Evolutionary conservation across 306 rosid species (phyloP).

Genomic region (Parietaria judaica): DNA sequence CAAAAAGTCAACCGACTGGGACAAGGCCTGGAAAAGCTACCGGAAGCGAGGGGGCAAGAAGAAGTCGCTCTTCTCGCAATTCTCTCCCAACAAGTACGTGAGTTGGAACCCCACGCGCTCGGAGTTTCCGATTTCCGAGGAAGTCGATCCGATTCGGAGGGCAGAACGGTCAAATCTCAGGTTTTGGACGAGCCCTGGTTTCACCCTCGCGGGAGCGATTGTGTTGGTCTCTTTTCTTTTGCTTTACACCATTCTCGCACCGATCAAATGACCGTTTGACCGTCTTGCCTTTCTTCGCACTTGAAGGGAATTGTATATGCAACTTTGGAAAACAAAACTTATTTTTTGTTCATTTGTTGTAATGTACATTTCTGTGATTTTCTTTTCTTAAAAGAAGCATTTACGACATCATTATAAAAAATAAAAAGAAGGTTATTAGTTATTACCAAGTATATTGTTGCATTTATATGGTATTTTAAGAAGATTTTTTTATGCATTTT

Average conservation of each 20-base stretch:
- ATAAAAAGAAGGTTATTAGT: too few species aligned
- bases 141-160: constrained; percentile 84
- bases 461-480: too few species aligned
- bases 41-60: constrained; percentile 61
- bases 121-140: constrained; percentile 68
- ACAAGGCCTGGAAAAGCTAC: constrained; percentile 83
- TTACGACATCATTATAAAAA: too few species aligned
- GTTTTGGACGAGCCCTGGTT: constrained; percentile 84
- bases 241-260: constrained; percentile 78
- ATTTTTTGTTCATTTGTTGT: constrained; percentile 21
- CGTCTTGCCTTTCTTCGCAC: background rate
- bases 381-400: too few species aligned
- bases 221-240: constrained; percentile 61
- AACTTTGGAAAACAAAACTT: constrained; percentile 21
- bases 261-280: constrained; percentile 40
- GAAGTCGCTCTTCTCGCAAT: constrained; percentile 42
- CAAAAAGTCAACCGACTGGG: constrained; percentile 79
- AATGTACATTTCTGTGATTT: background rate
- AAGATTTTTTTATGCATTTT: too few species aligned
- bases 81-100: constrained; percentile 79
- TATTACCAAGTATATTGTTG: too few species aligned
- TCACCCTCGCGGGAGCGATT: constrained; percentile 70
- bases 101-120: constrained; percentile 79
- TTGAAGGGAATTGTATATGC: constrained; percentile 18
- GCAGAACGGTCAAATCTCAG: constrained; percentile 78